These are phyloP conservation scores for Mycena kentingensis DNA, from an alignment of 768 basidiomycete species.

Conservation along the genomic window DNA sequence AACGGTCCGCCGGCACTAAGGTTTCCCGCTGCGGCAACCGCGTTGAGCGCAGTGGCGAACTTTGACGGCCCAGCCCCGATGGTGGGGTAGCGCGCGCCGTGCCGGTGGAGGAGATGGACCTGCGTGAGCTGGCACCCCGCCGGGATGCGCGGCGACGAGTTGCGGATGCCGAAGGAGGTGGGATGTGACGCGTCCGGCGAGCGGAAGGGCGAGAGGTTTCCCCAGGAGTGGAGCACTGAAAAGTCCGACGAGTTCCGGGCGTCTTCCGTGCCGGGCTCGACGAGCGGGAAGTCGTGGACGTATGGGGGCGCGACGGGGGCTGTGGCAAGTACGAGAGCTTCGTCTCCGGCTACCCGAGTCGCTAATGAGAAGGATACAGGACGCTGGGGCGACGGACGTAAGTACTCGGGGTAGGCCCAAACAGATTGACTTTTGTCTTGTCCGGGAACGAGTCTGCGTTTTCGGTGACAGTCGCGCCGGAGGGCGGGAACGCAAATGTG, in stretches of 20 bases:
- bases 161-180: constrained; percentile 52
- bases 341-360: constrained; percentile 42
- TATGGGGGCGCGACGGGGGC: constrained; percentile 43
- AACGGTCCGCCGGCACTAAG: constrained; percentile 58
- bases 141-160: constrained; percentile 48
- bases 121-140: constrained; percentile 48
- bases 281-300: constrained; percentile 42
- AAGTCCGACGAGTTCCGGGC: constrained; percentile 19
- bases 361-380: neutral
- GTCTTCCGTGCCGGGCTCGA: constrained; percentile 38
- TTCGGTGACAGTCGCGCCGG: constrained; percentile 37
- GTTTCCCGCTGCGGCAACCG: constrained; percentile 40
- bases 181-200: constrained; percentile 50
- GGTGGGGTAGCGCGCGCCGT: constrained; percentile 66
- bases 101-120: constrained; percentile 66
- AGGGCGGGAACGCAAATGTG: constrained; percentile 45
- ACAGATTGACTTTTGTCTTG: constrained; percentile 44
- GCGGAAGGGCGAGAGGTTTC: constrained; percentile 53
- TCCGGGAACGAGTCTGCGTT: constrained; percentile 45
- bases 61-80: constrained; percentile 45
- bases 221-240: constrained; percentile 51
- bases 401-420: constrained; percentile 52
- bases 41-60: constrained; percentile 48
- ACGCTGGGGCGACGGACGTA: constrained; percentile 1
- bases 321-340: constrained; percentile 42